Conservation (phyloP, 164 flowering plant species). For the Vitis amurensis region DNA sequence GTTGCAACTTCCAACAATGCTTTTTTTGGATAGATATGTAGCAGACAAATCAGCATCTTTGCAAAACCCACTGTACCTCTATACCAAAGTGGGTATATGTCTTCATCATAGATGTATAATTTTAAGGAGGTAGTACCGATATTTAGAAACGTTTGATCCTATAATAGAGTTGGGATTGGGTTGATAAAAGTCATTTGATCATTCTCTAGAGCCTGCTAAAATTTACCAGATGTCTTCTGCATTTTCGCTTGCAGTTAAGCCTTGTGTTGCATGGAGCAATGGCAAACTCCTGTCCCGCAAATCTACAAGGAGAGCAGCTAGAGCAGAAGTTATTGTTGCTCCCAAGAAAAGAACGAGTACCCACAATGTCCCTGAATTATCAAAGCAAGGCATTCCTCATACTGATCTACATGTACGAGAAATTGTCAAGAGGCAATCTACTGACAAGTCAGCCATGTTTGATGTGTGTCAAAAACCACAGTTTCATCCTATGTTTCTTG, state of each 20-base stretch:
- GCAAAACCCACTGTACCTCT: neutral
- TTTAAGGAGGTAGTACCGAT: neutral
- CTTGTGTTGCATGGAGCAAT: conserved; percentile 15
- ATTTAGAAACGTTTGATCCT: neutral
- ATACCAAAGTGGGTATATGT: neutral
- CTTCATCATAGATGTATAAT: too few species aligned
- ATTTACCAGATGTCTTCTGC: conserved; percentile 25
- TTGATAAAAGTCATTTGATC: neutral
- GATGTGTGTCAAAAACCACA: conserved; percentile 13
- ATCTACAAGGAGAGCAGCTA: conserved; percentile 2
- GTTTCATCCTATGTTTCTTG: conserved; percentile 45
- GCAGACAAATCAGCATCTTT: conserved; percentile 16
- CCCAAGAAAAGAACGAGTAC: conserved; percentile 15
- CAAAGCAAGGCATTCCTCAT: conserved; percentile 37
- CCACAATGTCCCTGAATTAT: conserved; percentile 16
- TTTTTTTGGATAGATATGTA: neutral
- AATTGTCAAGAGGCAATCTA: conserved; percentile 51
- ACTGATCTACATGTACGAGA: conserved; percentile 40
- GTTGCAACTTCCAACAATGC: neutral
- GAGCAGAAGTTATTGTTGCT: conserved; percentile 27
- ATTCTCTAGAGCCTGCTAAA: neutral
- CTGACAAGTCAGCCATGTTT: neutral
- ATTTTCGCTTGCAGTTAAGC: conserved; percentile 20
- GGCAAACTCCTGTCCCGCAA: neutral
- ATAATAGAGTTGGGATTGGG: neutral